These are phyloP conservation scores for Penicillium sp. DNA, from an alignment of 2,329 filamentous ascomycete species.

Conservation along the genomic window DNA sequence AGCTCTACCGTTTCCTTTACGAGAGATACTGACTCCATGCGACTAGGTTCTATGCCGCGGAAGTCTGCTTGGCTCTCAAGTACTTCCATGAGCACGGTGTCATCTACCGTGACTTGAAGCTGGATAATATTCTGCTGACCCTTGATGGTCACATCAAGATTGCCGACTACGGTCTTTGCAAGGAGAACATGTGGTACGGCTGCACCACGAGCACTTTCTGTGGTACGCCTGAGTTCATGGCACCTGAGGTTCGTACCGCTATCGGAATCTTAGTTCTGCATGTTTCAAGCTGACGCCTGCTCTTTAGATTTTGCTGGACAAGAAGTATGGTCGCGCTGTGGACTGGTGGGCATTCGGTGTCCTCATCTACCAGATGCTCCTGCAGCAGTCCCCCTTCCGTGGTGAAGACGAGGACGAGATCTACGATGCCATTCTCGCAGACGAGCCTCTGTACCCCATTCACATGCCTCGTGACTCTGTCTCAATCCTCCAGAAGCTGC, in stretches of 20 bases:
- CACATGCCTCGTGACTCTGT: conserved; percentile 98
- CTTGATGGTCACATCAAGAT: conserved; percentile 98
- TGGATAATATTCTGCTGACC: conserved; percentile 88
- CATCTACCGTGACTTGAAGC: conserved; percentile 83
- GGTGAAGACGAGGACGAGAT: conserved; percentile 99
- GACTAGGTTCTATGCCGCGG: conserved; percentile 86
- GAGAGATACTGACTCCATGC: conserved; percentile 22
- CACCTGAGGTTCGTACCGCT: conserved; percentile 72
- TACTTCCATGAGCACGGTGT: conserved; percentile 99
- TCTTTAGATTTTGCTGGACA: conserved; percentile 84
- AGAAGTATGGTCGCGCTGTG: conserved; percentile 95
- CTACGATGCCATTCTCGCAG: conserved; percentile 95
- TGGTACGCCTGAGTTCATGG: conserved; percentile 99
- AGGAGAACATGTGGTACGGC: conserved; percentile 99
- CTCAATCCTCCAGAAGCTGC: conserved; percentile 93
- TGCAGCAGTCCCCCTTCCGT: conserved; percentile 97
- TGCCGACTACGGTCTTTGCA: conserved; percentile 97
- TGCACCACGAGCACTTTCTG: conserved; percentile 97
- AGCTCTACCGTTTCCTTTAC: background rate
- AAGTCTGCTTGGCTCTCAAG: conserved; percentile 94
- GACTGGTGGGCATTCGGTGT: conserved; percentile 99
- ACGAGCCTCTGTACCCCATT: conserved; percentile 96
- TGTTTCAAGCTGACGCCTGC: conserved; percentile 21
- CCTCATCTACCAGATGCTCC: conserved; percentile 98
- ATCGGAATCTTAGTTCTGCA: background rate